Evolutionary conservation across 495 filamentous ascomycete species (phyloP), one percentile per base, ranked within the genome.

Genomic region (Chaetomidium leptoderma): DNA sequence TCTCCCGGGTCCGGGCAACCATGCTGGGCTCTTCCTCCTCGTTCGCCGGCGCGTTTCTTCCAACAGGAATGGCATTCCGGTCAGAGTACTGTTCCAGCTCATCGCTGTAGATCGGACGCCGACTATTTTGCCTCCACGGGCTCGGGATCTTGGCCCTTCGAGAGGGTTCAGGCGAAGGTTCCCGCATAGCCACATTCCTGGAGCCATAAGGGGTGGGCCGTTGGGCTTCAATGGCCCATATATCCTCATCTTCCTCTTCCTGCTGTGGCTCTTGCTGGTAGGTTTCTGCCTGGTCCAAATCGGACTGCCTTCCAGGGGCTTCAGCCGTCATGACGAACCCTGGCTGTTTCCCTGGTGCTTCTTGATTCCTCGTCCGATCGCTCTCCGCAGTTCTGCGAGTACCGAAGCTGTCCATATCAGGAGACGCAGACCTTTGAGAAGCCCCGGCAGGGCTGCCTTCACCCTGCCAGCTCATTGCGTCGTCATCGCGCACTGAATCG

Each of bases 211-310:
- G 71, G 1, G 70, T 70, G 24, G 64, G 61, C 10, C 76, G 71
- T 49, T 69, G 66, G 40, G 74, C 77, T 50, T 77, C 76, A 39
- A 77, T 46, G n/a, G 71, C 72, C 70, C 72, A 80, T 3, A 78
- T 61, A 62, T 81, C 78, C 8, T 70, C 66, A 16, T 76, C 71
- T 3, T 74, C 70, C 2, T 69, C 72, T 5, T 74, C 69, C 21
- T 59, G 27, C 14, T 57, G 39, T 21, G 56, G 27, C 4, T 40
- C 19, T 7, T 51, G 14, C 7, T 11, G 4, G 3, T 42, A n/a
- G n/a, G n/a, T 4, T 42, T 45, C 59, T 10, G 53, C 45, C 43
- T 51, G 21, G 6, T 27, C 17, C 13, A 19, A 6, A 2, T 32
- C 36, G 14, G 27, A 4, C n/a, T 24, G 21, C 7, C 16, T 13